These are phyloP conservation scores for Colletotrichum theobromicola DNA, from an alignment of 2,329 filamentous ascomycete genomes.

Conservation along the genomic window DNA sequence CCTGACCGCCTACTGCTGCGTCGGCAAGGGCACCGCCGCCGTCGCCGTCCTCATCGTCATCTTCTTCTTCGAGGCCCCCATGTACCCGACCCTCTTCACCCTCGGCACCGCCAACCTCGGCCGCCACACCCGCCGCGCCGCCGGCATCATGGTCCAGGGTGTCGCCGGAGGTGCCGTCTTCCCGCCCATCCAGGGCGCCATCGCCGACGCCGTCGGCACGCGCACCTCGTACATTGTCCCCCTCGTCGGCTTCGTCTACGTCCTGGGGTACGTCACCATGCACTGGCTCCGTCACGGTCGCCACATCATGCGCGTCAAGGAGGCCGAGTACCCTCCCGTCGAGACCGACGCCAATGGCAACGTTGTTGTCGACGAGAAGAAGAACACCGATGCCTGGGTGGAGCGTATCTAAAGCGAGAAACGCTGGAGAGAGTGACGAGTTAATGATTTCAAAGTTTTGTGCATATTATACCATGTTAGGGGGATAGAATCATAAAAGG, in stretches of 20 bases:
- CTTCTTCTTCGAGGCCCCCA: slow-evolving; percentile 62
- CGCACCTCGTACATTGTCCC: slow-evolving; percentile 49
- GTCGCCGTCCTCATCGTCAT: slow-evolving; percentile 61
- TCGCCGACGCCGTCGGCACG: slow-evolving; percentile 42
- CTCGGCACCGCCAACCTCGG: slow-evolving; percentile 66
- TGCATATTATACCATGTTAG: neutral
- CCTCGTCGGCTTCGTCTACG: slow-evolving; percentile 45
- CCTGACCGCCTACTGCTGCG: slow-evolving; percentile 8
- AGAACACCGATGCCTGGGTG: neutral
- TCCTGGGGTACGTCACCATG: slow-evolving; percentile 32
- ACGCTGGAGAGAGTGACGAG: neutral
- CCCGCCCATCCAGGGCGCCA: slow-evolving; percentile 56
- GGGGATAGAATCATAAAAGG: neutral
- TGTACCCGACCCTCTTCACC: slow-evolving; percentile 65
- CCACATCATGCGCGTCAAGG: slow-evolving; percentile 35
- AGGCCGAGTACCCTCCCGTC: slow-evolving; percentile 24
- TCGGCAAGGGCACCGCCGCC: slow-evolving; percentile 52
- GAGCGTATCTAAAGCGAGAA: neutral
- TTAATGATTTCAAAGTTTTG: neutral
- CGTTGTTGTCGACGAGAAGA: neutral
- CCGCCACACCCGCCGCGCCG: slow-evolving; percentile 77
- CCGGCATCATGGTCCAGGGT: slow-evolving; percentile 62
- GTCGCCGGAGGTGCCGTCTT: slow-evolving; percentile 62
- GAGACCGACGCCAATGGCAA: slow-evolving; percentile 2
- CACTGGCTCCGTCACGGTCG: slow-evolving; percentile 37